Conservation (phyloP, 208 protist genomes). For the Trypanosoma grayi region DNA sequence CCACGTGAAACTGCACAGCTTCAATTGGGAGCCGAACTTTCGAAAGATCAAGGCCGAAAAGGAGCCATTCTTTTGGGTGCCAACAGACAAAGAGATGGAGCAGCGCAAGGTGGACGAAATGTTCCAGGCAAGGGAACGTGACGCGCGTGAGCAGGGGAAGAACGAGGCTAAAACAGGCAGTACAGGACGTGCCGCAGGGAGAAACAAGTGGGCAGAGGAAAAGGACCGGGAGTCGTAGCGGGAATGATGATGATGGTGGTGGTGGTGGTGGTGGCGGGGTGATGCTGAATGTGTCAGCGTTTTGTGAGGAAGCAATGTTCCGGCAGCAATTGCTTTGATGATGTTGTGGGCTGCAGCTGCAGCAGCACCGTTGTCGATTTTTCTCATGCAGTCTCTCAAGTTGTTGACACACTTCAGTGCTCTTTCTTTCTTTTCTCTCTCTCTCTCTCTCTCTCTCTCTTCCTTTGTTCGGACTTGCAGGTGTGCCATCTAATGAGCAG, state of each 20-base stretch:
- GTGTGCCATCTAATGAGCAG: not conserved
- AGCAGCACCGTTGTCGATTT: too few relatives aligned
- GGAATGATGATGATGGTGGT: not conserved
- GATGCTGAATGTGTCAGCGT: too few relatives aligned
- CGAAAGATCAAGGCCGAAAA: slow-evolving; percentile 88
- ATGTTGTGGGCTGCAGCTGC: too few relatives aligned
- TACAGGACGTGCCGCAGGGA: slow-evolving; percentile 56
- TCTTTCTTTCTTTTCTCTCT: not conserved
- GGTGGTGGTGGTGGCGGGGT: too few relatives aligned
- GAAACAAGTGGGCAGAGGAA: slow-evolving; percentile 65
- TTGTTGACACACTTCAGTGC: not conserved
- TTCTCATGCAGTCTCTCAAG: not conserved
- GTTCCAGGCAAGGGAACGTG: slow-evolving; percentile 75
- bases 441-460: not conserved
- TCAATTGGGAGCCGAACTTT: slow-evolving; percentile 88
- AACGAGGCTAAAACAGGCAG: slow-evolving; percentile 72
- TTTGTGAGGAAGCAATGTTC: too few relatives aligned
- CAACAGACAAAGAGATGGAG: slow-evolving; percentile 76
- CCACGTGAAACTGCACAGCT: slow-evolving; percentile 85
- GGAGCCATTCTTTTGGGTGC: slow-evolving; percentile 91
- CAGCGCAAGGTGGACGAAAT: slow-evolving; percentile 88
- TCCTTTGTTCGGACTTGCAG: not conserved
- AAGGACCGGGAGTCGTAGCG: not conserved
- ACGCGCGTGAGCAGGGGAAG: slow-evolving; percentile 44
- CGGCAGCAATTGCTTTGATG: too few relatives aligned